A percentile compares a stretch with the other conserved stretches of the same genome.
phyloP scores from a whole-genome alignment of 176 grass and related monocot genomes.

The Raddia distichophylla region DNA sequence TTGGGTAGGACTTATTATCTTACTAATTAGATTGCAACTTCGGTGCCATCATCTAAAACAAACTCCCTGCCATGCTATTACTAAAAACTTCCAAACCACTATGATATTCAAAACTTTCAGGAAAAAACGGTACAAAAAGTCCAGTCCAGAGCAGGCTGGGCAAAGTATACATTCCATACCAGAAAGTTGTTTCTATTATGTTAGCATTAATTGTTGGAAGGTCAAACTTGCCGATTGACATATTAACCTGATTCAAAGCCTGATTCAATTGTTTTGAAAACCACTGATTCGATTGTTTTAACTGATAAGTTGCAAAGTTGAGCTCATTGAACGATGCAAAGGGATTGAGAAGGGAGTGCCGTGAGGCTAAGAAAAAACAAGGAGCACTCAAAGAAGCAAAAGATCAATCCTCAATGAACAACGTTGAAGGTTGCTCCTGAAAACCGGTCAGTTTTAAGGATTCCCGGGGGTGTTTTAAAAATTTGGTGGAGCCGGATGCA shows the following conservation, averaged over 20 bases:
- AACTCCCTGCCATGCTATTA: not conserved
- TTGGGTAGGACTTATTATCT: slow-evolving; percentile 66
- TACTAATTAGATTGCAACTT: slow-evolving; percentile 16
- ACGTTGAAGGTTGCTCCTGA: not conserved
- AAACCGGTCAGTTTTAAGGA: not conserved
- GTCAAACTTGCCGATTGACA: not conserved
- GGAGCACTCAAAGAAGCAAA: slow-evolving; percentile 76
- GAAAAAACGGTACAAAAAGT: slow-evolving; percentile 76
- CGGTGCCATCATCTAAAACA: not conserved
- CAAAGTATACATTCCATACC: slow-evolving; percentile 72
- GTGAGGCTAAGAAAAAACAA: slow-evolving; percentile 82
- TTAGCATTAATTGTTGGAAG: not conserved
- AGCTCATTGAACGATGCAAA: too few relatives aligned
- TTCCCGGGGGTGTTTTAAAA: too few relatives aligned
- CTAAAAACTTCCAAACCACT: not conserved
- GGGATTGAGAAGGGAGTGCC: slow-evolving; percentile 82
- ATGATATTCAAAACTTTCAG: slow-evolving; percentile 1
- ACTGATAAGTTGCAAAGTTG: too few relatives aligned
- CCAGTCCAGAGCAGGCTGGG: slow-evolving; percentile 52
- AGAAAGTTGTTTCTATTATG: slow-evolving; percentile 46
- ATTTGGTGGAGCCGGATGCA: too few relatives aligned
- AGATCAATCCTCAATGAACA: slow-evolving; percentile 54
- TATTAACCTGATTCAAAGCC: too few relatives aligned
- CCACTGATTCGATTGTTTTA: too few relatives aligned
- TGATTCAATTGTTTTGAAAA: too few relatives aligned